Evolutionary conservation across 495 filamentous ascomycete species (phyloP).

Genomic region (Penicillium egyptiacum): DNA sequence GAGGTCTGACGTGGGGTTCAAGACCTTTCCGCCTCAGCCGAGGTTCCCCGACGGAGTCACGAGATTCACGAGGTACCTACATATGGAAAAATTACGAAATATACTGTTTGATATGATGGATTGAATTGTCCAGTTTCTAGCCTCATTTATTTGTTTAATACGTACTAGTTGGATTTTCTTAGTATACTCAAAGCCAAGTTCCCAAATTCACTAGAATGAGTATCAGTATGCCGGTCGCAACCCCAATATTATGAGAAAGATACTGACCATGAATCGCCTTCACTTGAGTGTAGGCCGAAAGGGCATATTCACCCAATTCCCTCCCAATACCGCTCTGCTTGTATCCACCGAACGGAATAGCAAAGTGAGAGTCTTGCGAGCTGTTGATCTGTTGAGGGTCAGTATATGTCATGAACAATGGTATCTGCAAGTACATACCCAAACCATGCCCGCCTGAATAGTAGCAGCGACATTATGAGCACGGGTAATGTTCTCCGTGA

Average conservation of each 20-base stretch:
- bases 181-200: neutral
- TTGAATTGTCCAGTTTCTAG: no score
- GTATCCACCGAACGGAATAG: conserved; percentile 3
- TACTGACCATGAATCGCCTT: conserved; percentile 7
- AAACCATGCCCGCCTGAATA: conserved; percentile 63
- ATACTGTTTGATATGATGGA: neutral
- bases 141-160: no score
- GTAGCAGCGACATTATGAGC: conserved; percentile 59
- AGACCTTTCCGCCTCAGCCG: conserved; percentile 21
- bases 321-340: conserved; percentile 7
- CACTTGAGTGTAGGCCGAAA: conserved; percentile 8
- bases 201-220: neutral
- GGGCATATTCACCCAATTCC: conserved; percentile 1
- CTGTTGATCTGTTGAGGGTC: neutral
- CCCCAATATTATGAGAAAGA: neutral
- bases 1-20: conserved; percentile 29
- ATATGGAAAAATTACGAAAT: neutral
- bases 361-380: conserved; percentile 3
- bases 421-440: neutral
- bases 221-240: neutral
- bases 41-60: conserved; percentile 24
- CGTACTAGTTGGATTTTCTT: neutral
- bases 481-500: conserved; percentile 62
- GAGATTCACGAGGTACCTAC: neutral
- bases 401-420: neutral